Evolutionary conservation across 2,329 filamentous ascomycete genomes (phyloP), one percentile per base, ranked within the genome.

Genomic region (Paecilomyces sp.): DNA sequence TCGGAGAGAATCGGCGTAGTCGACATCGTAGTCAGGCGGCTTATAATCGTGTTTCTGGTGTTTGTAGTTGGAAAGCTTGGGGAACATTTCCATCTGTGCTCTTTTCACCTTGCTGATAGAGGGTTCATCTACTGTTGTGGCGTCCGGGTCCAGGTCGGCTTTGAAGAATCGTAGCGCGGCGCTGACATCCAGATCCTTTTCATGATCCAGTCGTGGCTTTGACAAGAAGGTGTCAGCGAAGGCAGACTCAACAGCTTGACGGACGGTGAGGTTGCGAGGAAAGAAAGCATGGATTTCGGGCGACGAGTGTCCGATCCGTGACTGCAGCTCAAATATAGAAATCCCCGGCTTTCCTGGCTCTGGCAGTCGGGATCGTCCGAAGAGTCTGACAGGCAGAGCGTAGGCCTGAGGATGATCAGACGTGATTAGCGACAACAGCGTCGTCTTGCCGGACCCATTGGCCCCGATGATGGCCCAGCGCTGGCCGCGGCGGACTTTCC

Each of bases 331-430:
- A 80, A 96, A 97, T 60, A 97, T 89, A 0, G 91, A 95, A 34
- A 97, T 86, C 0, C 91, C 92, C 0, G 83, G 83, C 58, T 84
- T 73, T 0, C 88, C 89, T 0, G 84, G 83, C 58, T 89, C 85
- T 0, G 93, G 92, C 0, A 97, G 80, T 22, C 94, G 85, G 58
- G 88, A 88, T 24, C 86, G 86, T 0, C 92, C 91, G 71, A 99
- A 97, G 13, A 97, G 81, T 66, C 85, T 88, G 62, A 99, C 88
- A 0, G 93, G 92, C 25, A 92, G 84, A 0, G 90, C 91, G 73
- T 97, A 99, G 0, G 92, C 87, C 74, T 97, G 93, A 0, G 94
- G 94, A 68, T 99, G 94, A 69, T 99, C 94, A 0, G 93, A 97
- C 61, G 91, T 95, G 61, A 99, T 89, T 5, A 99, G 82, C 4